phyloP scores from a whole-genome alignment of 2,329 filamentous ascomycete genomes.

The Cladosporium sp. region DNA sequence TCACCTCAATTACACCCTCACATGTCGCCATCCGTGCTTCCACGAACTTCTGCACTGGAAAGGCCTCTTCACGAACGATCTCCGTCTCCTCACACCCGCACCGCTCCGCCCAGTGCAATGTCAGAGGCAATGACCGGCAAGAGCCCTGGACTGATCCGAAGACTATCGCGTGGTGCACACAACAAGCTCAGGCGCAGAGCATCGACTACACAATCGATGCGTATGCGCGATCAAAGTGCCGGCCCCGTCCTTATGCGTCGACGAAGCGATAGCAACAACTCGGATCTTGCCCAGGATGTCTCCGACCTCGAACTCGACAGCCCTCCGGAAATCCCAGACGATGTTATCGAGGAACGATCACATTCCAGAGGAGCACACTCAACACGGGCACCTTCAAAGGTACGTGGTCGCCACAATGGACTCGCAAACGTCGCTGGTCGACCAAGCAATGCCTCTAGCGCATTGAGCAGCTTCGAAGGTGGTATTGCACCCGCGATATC shows the following conservation, averaged over 20 bases:
- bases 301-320: slow-evolving; percentile 53
- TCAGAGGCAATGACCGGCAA: slow-evolving; percentile 57
- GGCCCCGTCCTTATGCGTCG: slow-evolving; percentile 83
- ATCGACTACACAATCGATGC: slow-evolving; percentile 67
- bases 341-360: slow-evolving; percentile 32
- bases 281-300: slow-evolving; percentile 40
- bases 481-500: slow-evolving; percentile 69
- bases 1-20: slow-evolving; percentile 22
- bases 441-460: slow-evolving; percentile 29
- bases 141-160: slow-evolving; percentile 67
- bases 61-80: slow-evolving; percentile 42
- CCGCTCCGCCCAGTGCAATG: slow-evolving; percentile 53
- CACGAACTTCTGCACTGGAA: slow-evolving; percentile 23
- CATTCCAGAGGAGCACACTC: slow-evolving; percentile 13
- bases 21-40: slow-evolving; percentile 19
- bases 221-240: slow-evolving; percentile 76
- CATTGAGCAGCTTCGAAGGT: slow-evolving; percentile 33
- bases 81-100: slow-evolving; percentile 45
- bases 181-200: slow-evolving; percentile 68
- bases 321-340: slow-evolving; percentile 48
- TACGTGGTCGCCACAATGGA: slow-evolving; percentile 31
- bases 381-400: slow-evolving; percentile 17
- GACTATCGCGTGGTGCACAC: slow-evolving; percentile 75
- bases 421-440: slow-evolving; percentile 38
- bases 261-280: slow-evolving; percentile 81